phyloP scores from a whole-genome alignment of 2,329 filamentous ascomycete species.

The Corniculantispora saksenae region DNA sequence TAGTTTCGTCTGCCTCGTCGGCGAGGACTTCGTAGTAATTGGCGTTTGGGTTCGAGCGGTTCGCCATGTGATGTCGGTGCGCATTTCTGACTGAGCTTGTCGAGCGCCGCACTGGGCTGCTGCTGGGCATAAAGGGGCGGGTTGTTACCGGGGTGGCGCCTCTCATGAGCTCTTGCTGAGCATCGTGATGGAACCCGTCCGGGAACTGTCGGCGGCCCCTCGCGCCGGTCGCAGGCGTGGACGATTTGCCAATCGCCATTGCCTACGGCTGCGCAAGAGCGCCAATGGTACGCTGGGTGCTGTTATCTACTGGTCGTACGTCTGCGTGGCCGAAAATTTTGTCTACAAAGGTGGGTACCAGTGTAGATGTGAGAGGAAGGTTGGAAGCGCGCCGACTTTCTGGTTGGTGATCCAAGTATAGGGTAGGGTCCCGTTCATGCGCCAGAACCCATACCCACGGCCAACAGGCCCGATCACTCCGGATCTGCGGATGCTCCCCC shows the following conservation, averaged over 20 bases:
- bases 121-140: not conserved
- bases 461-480: not conserved
- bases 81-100: not conserved
- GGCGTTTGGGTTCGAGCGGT: not conserved
- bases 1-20: not conserved
- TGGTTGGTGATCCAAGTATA: not conserved
- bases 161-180: not conserved
- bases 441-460: no score
- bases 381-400: no score
- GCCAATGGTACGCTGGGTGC: not conserved
- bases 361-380: not conserved
- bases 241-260: not conserved
- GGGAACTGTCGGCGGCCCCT: not conserved
- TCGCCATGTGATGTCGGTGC: not conserved
- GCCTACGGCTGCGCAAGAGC: not conserved
- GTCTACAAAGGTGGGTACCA: not conserved
- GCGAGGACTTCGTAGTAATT: not conserved
- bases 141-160: not conserved
- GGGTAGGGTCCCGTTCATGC: not conserved
- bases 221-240: not conserved
- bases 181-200: not conserved
- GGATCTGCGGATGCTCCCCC: not conserved
- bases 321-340: not conserved
- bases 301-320: not conserved
- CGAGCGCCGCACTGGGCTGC: not conserved